Evolutionary conservation across 1,284 basidiomycete genomes (phyloP), one percentile per base, ranked within the genome.

Genomic region (Vanrija sp.): DNA sequence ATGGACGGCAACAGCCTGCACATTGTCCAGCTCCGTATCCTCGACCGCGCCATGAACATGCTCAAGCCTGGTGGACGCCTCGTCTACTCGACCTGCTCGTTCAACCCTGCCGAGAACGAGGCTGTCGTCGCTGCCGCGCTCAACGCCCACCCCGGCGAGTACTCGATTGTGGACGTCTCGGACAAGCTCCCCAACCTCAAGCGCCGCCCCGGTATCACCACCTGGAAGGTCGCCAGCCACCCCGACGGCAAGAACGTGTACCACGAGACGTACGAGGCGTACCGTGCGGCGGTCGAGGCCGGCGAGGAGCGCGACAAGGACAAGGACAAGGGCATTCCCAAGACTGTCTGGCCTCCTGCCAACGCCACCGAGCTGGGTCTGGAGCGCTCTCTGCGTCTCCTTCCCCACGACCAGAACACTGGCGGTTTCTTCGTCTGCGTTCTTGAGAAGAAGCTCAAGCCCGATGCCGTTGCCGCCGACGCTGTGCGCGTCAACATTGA

Each of bases 91-190:
- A 99, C 95, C 0, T 98, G 96, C 73, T 98, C 94, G 1, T 80
- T 98, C 65, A 98, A 98, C 75, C 96, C 95, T 1, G 82, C 94
- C 25, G 96, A 98, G 77, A 98, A 99, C 73, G 96, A 99, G 76
- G 91, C 96, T 8, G 95, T 98, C 55, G 81, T 98, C 27, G 88
- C 90, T 2, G 87, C 88, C 31, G 93, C 88, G 0, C 78, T 97
- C 25, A 83, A 83, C 58, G 77, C 80, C 4, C 83, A 85, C 61
- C 80, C 84, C 24, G 87, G 89, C 86, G 87, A 86, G 16, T 92
- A 93, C 67, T 81, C 85, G 49, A 80, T 98, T 20, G 81, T 95
- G 20, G 89, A 97, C 68, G 86, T 89, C 43, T 85, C 87, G 1
- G 75, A 78, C 36, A 78, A 80, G 45, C 77, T 95, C 6, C 88